A percentile compares a stretch with the other conserved stretches of the same genome.
Conservation (phyloP, 75 land plant species). For the Sequoiadendron giganteum region DNA sequence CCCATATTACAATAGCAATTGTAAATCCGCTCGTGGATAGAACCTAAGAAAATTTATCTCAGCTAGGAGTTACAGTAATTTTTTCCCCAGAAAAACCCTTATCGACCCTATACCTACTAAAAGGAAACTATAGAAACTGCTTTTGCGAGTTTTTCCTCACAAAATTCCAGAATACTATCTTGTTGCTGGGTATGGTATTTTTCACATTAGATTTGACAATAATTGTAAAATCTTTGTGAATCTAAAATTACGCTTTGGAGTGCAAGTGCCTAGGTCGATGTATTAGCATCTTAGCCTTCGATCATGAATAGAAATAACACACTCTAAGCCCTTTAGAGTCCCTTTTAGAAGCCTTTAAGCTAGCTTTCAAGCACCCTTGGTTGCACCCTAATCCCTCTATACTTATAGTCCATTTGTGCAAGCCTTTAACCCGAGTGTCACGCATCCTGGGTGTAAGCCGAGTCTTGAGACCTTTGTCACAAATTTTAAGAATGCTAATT, state of each 20-base stretch:
- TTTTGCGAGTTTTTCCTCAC: neutral
- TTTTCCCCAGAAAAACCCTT: no score
- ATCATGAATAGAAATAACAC: neutral
- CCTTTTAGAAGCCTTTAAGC: no score
- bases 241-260: neutral
- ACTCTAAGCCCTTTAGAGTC: neutral
- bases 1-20: neutral
- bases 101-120: neutral
- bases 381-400: no score
- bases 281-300: neutral
- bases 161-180: neutral
- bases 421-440: no score
- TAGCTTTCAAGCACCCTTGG: no score
- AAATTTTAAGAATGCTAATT: no score
- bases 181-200: neutral
- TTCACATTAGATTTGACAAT: neutral
- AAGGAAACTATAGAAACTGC: neutral
- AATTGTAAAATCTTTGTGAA: neutral
- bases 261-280: neutral
- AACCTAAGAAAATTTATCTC: no score
- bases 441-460: no score
- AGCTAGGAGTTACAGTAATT: no score
- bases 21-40: no score
- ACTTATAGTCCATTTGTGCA: no score
- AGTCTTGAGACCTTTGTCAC: no score